Conservation (phyloP, 345 rosid genomes). For the Arabis hirsuta region DNA sequence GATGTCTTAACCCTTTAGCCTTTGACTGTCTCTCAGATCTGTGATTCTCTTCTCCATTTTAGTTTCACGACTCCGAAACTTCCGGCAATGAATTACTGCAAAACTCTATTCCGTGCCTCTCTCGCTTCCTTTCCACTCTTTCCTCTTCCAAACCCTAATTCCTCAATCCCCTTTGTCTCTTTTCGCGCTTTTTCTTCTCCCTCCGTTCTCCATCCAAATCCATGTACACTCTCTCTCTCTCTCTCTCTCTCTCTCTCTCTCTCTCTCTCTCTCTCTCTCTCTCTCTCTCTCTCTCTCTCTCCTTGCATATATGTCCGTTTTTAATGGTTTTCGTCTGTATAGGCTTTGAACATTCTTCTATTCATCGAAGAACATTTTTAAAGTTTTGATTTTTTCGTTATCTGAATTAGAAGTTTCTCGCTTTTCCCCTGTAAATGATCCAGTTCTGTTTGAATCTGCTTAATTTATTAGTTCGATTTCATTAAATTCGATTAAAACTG, state of each 20-base stretch:
- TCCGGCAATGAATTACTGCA: slow-evolving; percentile 54
- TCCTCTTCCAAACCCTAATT: slow-evolving; percentile 38
- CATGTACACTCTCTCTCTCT: slow-evolving; percentile 33
- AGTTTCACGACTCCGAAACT: not conserved
- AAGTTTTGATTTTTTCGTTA: not conserved
- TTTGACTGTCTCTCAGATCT: not conserved
- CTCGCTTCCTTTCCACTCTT: slow-evolving; percentile 40
- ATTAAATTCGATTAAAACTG: not conserved
- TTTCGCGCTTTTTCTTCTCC: slow-evolving; percentile 38
- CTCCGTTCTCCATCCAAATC: slow-evolving; percentile 26
- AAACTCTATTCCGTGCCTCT: slow-evolving; percentile 51
- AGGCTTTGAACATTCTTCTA: not conserved
- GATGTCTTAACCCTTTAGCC: not conserved
- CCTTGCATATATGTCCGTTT: not conserved
- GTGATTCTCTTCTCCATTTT: slow-evolving; percentile 16
- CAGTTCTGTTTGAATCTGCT: not conserved
- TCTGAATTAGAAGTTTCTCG: not conserved
- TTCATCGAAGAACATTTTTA: not conserved
- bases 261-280: not conserved
- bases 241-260: not conserved
- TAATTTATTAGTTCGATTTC: not conserved
- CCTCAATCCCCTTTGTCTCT: slow-evolving; percentile 30
- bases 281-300: not conserved
- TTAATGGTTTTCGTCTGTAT: not conserved
- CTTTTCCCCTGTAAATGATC: not conserved